Conservation (phyloP, 768 basidiomycete species). For the Phylloporus sp. region DNA sequence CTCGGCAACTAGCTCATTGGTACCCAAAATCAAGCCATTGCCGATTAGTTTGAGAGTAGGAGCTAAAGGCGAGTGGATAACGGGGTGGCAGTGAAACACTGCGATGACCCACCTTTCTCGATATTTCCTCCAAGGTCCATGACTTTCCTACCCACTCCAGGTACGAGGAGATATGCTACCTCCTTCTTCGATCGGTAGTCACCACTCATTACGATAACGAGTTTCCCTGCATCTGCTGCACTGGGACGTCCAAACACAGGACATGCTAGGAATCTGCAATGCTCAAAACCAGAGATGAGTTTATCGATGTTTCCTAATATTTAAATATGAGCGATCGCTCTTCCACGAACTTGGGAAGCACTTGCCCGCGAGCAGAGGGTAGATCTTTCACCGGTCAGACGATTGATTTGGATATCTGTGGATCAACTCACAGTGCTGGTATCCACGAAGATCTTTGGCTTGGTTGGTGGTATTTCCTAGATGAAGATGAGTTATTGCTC, state of each 20-base stretch:
- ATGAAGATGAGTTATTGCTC: background rate
- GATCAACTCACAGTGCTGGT: conserved; percentile 67
- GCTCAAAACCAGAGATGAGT: conserved; percentile 54
- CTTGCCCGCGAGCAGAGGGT: conserved; percentile 49
- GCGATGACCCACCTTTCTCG: conserved; percentile 58
- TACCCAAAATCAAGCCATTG: conserved; percentile 74
- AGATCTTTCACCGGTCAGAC: conserved; percentile 40
- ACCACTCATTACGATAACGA: conserved; percentile 76
- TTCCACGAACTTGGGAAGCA: background rate
- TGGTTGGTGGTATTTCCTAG: conserved; percentile 41
- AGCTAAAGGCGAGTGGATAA: conserved; percentile 35
- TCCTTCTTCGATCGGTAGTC: conserved; percentile 81
- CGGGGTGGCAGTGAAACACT: background rate
- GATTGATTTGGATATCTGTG: background rate
- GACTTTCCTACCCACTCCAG: conserved; percentile 72
- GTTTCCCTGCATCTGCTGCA: conserved; percentile 59
- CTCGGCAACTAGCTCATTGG: conserved; percentile 76
- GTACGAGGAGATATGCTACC: conserved; percentile 72
- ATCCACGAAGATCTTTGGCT: conserved; percentile 77
- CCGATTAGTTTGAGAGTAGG: conserved; percentile 75
- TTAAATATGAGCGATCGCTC: background rate
- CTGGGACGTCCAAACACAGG: conserved; percentile 77
- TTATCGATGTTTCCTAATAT: conserved; percentile 62
- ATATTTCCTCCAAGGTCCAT: conserved; percentile 82
- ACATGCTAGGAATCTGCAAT: conserved; percentile 63